phyloP scores from a whole-genome alignment of 768 basidiomycete genomes.

The Pulveroboletus sp. region DNA sequence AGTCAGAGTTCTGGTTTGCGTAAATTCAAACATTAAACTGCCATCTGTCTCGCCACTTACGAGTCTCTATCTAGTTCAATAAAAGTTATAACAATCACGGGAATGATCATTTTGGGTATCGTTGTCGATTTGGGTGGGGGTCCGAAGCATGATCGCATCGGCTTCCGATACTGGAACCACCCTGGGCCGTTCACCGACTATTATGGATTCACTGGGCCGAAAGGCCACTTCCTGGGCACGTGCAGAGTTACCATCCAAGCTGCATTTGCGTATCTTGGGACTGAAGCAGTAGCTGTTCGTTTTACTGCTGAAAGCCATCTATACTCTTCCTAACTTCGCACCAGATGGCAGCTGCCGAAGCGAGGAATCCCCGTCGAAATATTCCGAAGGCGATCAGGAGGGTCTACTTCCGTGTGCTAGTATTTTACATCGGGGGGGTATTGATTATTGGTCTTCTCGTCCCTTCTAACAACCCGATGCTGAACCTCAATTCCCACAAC shows the following conservation, averaged over 20 bases:
- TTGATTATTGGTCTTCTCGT: constrained; percentile 49
- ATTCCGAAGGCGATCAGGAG: constrained; percentile 37
- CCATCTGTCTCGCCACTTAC: not conserved
- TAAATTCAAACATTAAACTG: not conserved
- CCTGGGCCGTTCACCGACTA: constrained; percentile 55
- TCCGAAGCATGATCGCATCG: constrained; percentile 47
- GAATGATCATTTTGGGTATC: constrained; percentile 41
- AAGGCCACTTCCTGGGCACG: constrained; percentile 48
- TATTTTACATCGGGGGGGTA: constrained; percentile 38
- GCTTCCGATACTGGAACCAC: constrained; percentile 41
- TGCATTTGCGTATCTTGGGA: constrained; percentile 57
- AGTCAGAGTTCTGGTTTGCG: constrained; percentile 46
- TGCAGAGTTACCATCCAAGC: constrained; percentile 56
- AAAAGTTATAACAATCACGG: constrained; percentile 45
- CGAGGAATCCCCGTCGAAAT: constrained; percentile 46
- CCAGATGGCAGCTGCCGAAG: constrained; percentile 44
- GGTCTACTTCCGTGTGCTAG: constrained; percentile 44
- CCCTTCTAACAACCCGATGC: constrained; percentile 41
- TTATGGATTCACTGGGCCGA: constrained; percentile 36
- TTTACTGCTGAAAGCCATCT: not conserved
- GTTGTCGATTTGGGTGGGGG: constrained; percentile 49
- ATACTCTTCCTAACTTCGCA: not conserved
- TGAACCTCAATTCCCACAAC: constrained; percentile 36
- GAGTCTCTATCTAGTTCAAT: constrained; percentile 34
- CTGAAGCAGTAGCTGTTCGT: constrained; percentile 46